Conservation (phyloP, 768 basidiomycete species). For the Suillus brevipes region DNA sequence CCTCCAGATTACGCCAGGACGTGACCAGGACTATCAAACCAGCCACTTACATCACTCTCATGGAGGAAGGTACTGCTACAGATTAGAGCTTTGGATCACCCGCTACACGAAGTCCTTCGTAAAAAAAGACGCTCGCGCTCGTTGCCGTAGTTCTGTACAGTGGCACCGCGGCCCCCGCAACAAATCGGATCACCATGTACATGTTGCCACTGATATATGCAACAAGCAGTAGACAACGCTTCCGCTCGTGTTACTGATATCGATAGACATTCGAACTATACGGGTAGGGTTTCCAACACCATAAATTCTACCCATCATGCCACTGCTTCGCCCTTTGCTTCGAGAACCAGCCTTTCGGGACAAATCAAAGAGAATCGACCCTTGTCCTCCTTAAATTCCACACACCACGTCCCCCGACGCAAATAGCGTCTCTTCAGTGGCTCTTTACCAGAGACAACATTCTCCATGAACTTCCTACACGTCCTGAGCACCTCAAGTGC, state of each 20-base stretch:
- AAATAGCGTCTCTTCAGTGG: constrained; percentile 31
- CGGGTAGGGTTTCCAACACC: background rate
- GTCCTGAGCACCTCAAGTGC: constrained; percentile 47
- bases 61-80: background rate
- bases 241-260: background rate
- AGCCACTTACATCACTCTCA: background rate
- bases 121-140: background rate
- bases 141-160: background rate
- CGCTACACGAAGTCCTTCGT: background rate
- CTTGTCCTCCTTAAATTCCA: constrained; percentile 44
- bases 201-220: background rate
- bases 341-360: constrained; percentile 47
- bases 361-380: constrained; percentile 48
- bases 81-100: background rate
- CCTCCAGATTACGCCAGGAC: background rate
- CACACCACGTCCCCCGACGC: constrained; percentile 38
- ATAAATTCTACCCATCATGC: background rate
- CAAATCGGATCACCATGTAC: background rate
- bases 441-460: constrained; percentile 46
- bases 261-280: background rate
- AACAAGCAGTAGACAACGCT: background rate
- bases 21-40: background rate
- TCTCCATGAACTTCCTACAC: constrained; percentile 45
- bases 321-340: constrained; percentile 26
- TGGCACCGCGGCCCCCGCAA: background rate